Percentiles rank a stretch among this genome's conserved stretches.
Evolutionary conservation across 495 filamentous ascomycete genomes (phyloP).

Genomic region (Oidiodendron maius): DNA sequence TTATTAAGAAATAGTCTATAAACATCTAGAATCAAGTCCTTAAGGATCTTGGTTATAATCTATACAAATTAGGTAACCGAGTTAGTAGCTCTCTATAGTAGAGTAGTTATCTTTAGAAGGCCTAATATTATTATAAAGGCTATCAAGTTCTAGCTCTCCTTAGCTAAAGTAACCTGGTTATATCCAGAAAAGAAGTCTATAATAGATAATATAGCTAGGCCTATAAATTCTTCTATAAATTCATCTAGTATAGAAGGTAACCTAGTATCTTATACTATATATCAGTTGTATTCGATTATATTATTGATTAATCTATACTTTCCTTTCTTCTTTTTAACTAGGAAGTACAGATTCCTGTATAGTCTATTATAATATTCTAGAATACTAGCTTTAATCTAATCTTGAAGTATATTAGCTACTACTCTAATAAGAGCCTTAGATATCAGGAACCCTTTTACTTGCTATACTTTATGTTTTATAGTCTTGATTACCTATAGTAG

Average conservation of each 20-base stretch:
- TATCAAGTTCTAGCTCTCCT: background rate
- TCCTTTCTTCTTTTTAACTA: background rate
- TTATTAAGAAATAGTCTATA: background rate
- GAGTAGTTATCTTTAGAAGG: background rate
- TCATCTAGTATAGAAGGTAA: background rate
- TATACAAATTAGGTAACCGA: background rate
- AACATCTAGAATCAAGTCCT: background rate
- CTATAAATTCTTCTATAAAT: background rate
- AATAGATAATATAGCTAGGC: background rate
- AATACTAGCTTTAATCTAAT: background rate
- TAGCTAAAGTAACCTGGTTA: background rate
- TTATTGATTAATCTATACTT: background rate
- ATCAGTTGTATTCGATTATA: background rate
- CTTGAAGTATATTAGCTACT: background rate
- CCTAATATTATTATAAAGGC: background rate
- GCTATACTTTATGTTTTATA: background rate
- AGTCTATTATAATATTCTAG: background rate
- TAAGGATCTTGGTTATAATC: background rate
- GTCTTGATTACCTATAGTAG: background rate
- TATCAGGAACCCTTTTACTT: background rate
- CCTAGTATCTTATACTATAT: background rate
- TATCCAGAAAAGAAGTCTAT: background rate
- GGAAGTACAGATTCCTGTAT: background rate
- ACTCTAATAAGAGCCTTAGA: background rate
- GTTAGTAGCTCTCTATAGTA: conserved; percentile 2